phyloP scores from a whole-genome alignment of 768 basidiomycete genomes.

The Suillus subluteus region DNA sequence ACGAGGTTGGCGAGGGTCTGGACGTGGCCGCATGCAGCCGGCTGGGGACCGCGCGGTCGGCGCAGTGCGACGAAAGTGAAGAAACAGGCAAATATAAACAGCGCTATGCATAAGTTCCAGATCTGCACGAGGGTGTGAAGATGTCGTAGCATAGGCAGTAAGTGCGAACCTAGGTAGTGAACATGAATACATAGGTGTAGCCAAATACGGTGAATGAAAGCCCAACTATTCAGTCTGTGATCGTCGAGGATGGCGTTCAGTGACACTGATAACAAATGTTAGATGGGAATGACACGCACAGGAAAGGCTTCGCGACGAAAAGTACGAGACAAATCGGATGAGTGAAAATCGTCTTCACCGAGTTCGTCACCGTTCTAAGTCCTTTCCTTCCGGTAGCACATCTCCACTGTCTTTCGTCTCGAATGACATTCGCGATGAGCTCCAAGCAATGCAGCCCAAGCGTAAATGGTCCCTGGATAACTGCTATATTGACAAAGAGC shows the following conservation, averaged over 20 bases:
- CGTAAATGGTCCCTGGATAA: slow-evolving; percentile 33
- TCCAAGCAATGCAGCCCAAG: slow-evolving; percentile 32
- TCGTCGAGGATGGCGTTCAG: neutral
- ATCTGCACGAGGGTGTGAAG: slow-evolving; percentile 19
- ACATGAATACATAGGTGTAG: slow-evolving; percentile 19
- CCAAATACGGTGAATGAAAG: slow-evolving; percentile 21
- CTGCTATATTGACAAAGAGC: slow-evolving; percentile 28
- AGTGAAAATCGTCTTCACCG: neutral
- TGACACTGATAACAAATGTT: neutral
- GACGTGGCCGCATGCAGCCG: neutral
- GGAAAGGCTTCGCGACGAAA: slow-evolving; percentile 23
- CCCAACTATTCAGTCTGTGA: slow-evolving; percentile 36
- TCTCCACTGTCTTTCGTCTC: neutral
- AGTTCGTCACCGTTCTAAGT: neutral
- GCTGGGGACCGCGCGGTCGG: neutral
- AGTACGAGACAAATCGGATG: no score
- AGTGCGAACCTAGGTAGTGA: slow-evolving; percentile 27
- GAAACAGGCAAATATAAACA: neutral
- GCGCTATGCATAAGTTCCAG: slow-evolving; percentile 23
- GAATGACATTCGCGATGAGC: slow-evolving; percentile 28
- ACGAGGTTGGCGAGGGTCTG: neutral
- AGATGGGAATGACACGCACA: slow-evolving; percentile 24
- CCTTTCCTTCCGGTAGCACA: neutral
- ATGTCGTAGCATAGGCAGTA: neutral
- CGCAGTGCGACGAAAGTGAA: neutral